Percentiles rank a stretch among this genome's conserved stretches.
phyloP scores from a whole-genome alignment of 2,329 filamentous ascomycete genomes.

The Aspergillus neoniger region DNA sequence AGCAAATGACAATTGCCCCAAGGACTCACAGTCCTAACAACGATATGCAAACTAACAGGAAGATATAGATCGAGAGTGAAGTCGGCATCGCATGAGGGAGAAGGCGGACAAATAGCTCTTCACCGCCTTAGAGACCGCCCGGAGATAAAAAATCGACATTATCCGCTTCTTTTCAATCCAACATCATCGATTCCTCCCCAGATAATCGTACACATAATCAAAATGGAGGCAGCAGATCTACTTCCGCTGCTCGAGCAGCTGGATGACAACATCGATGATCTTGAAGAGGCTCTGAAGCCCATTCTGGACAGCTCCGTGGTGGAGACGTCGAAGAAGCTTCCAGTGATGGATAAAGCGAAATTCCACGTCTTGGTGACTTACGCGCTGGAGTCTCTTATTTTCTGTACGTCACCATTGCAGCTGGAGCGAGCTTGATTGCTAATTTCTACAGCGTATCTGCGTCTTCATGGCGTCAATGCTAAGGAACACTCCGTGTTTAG shows the following conservation, averaged over 20 bases:
- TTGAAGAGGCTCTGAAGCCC: constrained; percentile 74
- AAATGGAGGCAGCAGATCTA: constrained; percentile 61
- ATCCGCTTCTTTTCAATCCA: background rate
- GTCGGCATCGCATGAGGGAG: background rate
- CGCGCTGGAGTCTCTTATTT: constrained; percentile 85
- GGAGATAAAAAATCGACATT: constrained; percentile 23
- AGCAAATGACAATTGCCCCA: background rate
- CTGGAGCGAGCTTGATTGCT: constrained; percentile 10
- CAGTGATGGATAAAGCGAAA: constrained; percentile 93
- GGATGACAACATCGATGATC: constrained; percentile 74
- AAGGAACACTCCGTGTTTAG: constrained; percentile 81
- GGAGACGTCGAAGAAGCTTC: constrained; percentile 73
- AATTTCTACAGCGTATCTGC: constrained; percentile 64
- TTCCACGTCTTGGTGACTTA: constrained; percentile 87
- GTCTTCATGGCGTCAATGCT: constrained; percentile 76
- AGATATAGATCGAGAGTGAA: background rate
- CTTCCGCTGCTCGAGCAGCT: constrained; percentile 71
- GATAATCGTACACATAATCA: constrained; percentile 1
- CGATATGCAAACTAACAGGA: background rate
- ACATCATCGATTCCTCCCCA: constrained; percentile 9
- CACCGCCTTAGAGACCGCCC: constrained; percentile 27
- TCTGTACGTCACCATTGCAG: constrained; percentile 59
- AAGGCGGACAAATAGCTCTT: constrained; percentile 2
- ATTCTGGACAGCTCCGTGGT: constrained; percentile 66
- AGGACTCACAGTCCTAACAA: background rate